These are phyloP conservation scores for Nakazawaea laoshanensis DNA, from an alignment of 805 yeast genomes.

Conservation along the genomic window DNA sequence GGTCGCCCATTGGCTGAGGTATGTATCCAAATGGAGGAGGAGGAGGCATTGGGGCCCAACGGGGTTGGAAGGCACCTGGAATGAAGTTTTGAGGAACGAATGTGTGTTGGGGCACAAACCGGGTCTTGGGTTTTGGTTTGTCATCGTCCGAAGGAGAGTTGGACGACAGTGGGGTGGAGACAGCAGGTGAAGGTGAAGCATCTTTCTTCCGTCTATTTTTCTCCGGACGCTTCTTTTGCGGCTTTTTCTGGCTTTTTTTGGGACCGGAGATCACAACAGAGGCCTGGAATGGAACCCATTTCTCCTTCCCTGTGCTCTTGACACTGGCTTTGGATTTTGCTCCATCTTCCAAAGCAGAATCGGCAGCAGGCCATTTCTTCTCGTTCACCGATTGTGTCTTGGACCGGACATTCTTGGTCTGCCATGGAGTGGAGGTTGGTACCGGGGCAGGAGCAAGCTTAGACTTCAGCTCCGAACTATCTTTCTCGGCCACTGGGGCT, in stretches of 20 bases:
- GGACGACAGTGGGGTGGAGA: too few species aligned
- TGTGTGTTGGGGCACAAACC: too few species aligned
- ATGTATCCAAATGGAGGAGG: too few species aligned
- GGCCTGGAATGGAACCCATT: conserved; percentile 68
- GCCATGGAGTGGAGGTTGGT: conserved; percentile 60
- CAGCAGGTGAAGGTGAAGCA: too few species aligned
- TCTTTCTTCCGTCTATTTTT: too few species aligned
- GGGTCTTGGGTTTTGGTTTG: too few species aligned
- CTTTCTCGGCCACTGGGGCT: conserved; percentile 13
- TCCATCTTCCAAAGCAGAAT: conserved; percentile 21
- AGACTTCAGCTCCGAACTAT: conserved; percentile 14
- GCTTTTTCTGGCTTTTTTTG: conserved; percentile 10
- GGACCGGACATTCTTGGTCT: conserved; percentile 20
- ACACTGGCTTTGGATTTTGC: conserved; percentile 16
- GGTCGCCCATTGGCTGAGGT: too few species aligned
- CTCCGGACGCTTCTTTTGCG: conserved; percentile 9
- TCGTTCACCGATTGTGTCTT: conserved; percentile 15
- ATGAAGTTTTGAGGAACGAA: too few species aligned
- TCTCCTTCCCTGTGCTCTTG: conserved; percentile 41
- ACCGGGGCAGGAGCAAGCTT: conserved; percentile 58
- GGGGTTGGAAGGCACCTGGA: too few species aligned
- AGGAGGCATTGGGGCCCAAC: too few species aligned
- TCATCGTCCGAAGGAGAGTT: too few species aligned
- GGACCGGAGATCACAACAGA: conserved; percentile 36
- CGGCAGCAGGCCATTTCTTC: conserved; percentile 28